phyloP scores from a whole-genome alignment of 345 rosid species.

The Eucalyptus curtisii region DNA sequence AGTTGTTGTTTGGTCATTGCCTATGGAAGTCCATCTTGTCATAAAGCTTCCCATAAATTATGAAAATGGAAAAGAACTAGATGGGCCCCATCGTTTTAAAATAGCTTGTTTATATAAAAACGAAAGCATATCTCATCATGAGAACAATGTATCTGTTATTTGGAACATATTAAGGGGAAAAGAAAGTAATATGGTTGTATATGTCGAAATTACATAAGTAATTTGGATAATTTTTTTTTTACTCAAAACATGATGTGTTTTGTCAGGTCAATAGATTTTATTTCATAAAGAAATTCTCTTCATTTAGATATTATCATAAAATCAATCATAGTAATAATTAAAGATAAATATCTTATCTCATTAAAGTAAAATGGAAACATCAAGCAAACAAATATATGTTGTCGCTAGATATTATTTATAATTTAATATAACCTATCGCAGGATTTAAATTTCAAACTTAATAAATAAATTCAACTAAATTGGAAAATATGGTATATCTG shows the following conservation, averaged over 20 bases:
- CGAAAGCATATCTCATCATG: not conserved
- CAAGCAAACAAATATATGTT: not conserved
- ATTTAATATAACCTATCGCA: not conserved
- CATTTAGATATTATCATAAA: not conserved
- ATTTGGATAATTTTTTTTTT: not conserved
- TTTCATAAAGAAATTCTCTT: not conserved
- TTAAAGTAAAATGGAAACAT: not conserved
- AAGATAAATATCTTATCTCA: not conserved
- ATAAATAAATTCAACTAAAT: not conserved
- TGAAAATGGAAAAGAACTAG: too few relatives aligned
- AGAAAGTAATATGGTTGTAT: not conserved
- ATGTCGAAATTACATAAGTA: not conserved
- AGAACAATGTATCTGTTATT: not conserved
- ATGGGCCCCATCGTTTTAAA: not conserved
- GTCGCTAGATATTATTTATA: not conserved
- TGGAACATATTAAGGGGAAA: fast-evolving
- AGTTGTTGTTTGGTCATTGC: not conserved
- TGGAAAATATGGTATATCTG: not conserved
- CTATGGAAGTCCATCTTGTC: not conserved
- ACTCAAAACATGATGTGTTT: not conserved
- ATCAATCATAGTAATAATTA: not conserved
- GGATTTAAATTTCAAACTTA: not conserved
- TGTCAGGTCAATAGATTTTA: not conserved
- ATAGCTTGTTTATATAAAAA: not conserved
- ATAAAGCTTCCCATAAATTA: not conserved